Conservation (phyloP, 306 rosid genomes). For the Cercis canadensis region DNA sequence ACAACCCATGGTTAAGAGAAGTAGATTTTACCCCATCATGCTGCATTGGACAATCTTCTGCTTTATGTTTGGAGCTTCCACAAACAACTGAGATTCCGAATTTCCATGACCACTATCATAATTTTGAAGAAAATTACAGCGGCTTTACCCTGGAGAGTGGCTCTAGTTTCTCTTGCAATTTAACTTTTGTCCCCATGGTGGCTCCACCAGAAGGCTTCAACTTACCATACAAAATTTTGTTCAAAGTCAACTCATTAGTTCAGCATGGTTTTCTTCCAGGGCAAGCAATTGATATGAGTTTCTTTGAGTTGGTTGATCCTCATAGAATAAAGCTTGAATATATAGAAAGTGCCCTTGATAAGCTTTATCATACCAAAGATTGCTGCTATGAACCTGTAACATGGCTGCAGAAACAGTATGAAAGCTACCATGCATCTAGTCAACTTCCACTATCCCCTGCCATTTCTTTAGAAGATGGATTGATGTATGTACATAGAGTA, state of each 20-base stretch:
- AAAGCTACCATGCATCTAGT: constrained; percentile 29
- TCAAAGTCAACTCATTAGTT: constrained; percentile 50
- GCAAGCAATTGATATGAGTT: constrained; percentile 47
- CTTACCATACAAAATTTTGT: constrained; percentile 51
- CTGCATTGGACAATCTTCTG: constrained; percentile 53
- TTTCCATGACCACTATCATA: constrained; percentile 48
- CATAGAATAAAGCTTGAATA: not conserved
- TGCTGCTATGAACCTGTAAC: constrained; percentile 52
- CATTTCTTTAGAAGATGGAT: constrained; percentile 46
- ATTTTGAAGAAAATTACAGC: constrained; percentile 40
- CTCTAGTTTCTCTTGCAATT: constrained; percentile 39
- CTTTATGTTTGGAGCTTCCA: constrained; percentile 56
- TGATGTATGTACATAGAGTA: constrained; percentile 54
- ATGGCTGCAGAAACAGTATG: constrained; percentile 52
- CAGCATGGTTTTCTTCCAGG: constrained; percentile 58
- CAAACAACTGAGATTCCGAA: constrained; percentile 43
- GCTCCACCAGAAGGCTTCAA: constrained; percentile 38
- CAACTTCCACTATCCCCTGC: constrained; percentile 41
- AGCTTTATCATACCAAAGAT: constrained; percentile 45
- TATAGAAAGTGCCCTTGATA: constrained; percentile 49
- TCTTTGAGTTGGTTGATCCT: constrained; percentile 58
- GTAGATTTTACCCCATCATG: constrained; percentile 56
- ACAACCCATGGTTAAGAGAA: constrained; percentile 47
- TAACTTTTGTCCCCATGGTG: constrained; percentile 48
- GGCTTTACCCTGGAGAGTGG: constrained; percentile 40